Percentiles rank a stretch among this genome's conserved stretches.
phyloP scores from a whole-genome alignment of 495 filamentous ascomycete species.

The Daldinia caldariorum region DNA sequence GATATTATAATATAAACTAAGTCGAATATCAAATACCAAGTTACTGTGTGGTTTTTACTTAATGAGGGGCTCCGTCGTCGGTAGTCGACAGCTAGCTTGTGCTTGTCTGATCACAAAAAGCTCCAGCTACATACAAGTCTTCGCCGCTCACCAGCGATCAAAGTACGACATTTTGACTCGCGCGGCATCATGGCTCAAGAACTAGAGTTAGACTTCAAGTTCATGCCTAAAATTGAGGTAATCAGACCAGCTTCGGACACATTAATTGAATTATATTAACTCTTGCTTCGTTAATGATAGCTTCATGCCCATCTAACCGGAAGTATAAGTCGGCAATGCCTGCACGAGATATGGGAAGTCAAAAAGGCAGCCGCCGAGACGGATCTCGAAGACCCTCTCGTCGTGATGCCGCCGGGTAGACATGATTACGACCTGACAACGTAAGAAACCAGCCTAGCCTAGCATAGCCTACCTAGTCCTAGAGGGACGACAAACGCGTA shows the following conservation, averaged over 20 bases:
- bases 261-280: conserved; percentile 19
- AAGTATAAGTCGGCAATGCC: conserved; percentile 77
- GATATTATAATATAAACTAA: too few species aligned
- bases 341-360: conserved; percentile 77
- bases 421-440: conserved; percentile 76
- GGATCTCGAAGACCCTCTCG: conserved; percentile 71
- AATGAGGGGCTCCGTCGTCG: neutral
- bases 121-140: neutral
- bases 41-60: too few species aligned
- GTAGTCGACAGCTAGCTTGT: neutral
- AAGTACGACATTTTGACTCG: conserved; percentile 8
- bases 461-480: conserved; percentile 40
- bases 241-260: neutral
- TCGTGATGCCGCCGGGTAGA: conserved; percentile 73
- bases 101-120: neutral
- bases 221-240: conserved; percentile 62
- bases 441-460: conserved; percentile 58
- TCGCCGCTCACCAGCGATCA: neutral
- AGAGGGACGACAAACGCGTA: too few species aligned
- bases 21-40: too few species aligned
- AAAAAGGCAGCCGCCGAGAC: conserved; percentile 63
- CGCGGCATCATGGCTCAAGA: conserved; percentile 39
- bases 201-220: conserved; percentile 52
- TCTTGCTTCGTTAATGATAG: conserved; percentile 50
- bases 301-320: conserved; percentile 87